Evolutionary conservation across 768 basidiomycete genomes (phyloP), one percentile per base, ranked within the genome.

Genomic region (Cystofilobasidium macerans): DNA sequence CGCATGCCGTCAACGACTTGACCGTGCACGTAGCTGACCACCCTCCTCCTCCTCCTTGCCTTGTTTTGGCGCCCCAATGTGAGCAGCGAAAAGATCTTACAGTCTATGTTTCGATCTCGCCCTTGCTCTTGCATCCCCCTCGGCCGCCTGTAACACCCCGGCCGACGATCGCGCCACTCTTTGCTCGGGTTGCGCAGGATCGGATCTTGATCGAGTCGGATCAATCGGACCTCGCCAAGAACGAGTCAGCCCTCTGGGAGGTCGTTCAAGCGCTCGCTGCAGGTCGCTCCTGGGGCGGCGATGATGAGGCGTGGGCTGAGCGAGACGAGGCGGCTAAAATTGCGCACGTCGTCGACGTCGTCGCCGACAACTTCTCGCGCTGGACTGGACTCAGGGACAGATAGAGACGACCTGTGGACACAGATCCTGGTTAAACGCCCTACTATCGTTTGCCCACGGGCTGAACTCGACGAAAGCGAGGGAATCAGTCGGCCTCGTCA

Each of bases 121-220:
- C 64, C 13, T 13, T 65, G 6, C 40, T 65, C 11, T 57, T 65
- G 9, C 20, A 58, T 20, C 36, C 56, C 13, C 43, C 64, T 6
- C 28, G 42, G 9, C 38, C 54, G 1, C 88, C 86, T 0, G 84
- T 82, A 65, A 88, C 94, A 71, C 94, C 94, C 68, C 78, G 82
- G 26, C 76, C 80, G 7, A 82, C 82, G 45, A 82, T 87, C 67
- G 78, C 79, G 43, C 77, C 80, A 2, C 80, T 97, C 24, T 86
- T 94, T 58, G 76, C 80, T 48, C 78, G 80, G 0, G 87, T 85
- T 69, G 78, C 83, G 57, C 77, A 83, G 2, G 74, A 82, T 67
- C 83, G 89, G 28, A 80, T 98, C 32, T 81, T 98, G 58, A 84
- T 84, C 35, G 94, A 99, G 76, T 89, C 87, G 3, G 94, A 97